phyloP scores from a whole-genome alignment of 2,329 filamentous ascomycete species.

The Plenodomus biglobosus region DNA sequence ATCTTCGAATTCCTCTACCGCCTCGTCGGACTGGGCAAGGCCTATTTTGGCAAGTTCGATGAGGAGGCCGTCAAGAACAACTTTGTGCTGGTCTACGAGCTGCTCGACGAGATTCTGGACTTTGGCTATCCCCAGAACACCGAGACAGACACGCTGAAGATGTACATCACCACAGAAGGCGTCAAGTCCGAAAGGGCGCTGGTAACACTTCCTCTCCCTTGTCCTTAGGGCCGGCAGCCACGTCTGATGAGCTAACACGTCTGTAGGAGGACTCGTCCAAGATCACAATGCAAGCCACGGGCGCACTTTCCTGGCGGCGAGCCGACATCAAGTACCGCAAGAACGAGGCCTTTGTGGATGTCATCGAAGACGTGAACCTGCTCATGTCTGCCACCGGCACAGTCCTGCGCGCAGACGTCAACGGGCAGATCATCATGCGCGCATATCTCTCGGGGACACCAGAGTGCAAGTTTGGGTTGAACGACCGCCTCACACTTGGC shows the following conservation, averaged over 20 bases:
- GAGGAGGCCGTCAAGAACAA: conserved; percentile 99
- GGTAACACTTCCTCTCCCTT: conserved; percentile 38
- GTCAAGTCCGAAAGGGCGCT: conserved; percentile 86
- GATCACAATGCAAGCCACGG: conserved; percentile 99
- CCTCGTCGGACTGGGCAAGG: conserved; percentile 83
- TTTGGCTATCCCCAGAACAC: conserved; percentile 99
- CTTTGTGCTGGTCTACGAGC: conserved; percentile 97
- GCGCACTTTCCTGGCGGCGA: conserved; percentile 93
- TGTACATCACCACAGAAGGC: conserved; percentile 99
- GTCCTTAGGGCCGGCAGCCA: neutral
- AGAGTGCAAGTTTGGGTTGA: conserved; percentile 98
- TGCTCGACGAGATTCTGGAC: conserved; percentile 96
- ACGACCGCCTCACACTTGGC: conserved; percentile 91
- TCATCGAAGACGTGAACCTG: conserved; percentile 98
- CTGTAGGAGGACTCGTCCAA: conserved; percentile 81
- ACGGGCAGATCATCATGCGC: conserved; percentile 97
- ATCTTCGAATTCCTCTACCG: conserved; percentile 98
- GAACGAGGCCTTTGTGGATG: conserved; percentile 98
- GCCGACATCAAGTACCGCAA: conserved; percentile 99
- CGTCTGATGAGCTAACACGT: conserved; percentile 18
- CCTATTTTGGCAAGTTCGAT: conserved; percentile 98
- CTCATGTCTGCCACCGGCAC: conserved; percentile 98
- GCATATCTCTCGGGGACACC: conserved; percentile 95
- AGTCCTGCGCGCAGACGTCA: conserved; percentile 92
- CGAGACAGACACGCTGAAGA: conserved; percentile 97